A percentile compares a stretch with the other conserved stretches of the same genome.
Evolutionary conservation across 306 rosid genomes (phyloP).

Genomic region (Malus fusca): DNA sequence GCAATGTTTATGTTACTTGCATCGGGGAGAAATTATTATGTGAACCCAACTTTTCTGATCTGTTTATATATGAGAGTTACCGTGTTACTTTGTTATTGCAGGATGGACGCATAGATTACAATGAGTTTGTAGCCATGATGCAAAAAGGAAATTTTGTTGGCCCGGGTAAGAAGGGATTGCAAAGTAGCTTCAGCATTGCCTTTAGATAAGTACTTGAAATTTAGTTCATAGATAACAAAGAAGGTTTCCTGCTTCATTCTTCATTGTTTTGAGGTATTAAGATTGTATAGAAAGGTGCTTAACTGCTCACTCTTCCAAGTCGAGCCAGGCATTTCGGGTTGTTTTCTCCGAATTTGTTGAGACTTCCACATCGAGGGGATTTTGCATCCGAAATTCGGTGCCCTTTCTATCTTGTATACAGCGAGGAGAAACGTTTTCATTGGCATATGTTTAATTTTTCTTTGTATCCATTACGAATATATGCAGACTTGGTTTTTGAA

Average conservation of each 20-base stretch:
- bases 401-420: conserved; percentile 9
- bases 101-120: conserved; percentile 95
- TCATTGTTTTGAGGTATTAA: conserved; percentile 10
- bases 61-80: not conserved
- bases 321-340: not conserved
- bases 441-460: not conserved
- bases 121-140: conserved; percentile 98
- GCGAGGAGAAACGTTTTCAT: not conserved
- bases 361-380: conserved; percentile 1
- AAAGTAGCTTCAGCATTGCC: conserved; percentile 60
- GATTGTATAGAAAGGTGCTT: conserved; percentile 20
- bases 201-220: conserved; percentile 63
- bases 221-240: conserved; percentile 5
- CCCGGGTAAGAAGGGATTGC: conserved; percentile 58
- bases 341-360: not conserved
- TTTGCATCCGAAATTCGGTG: not conserved
- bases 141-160: conserved; percentile 65
- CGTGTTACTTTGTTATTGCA: conserved; percentile 16
- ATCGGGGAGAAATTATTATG: not conserved
- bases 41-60: not conserved
- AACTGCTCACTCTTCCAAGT: conserved; percentile 6
- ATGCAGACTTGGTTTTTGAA: not conserved
- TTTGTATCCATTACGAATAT: not conserved
- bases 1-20: not conserved
- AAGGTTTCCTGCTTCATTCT: conserved; percentile 1